Percentiles rank a stretch among this genome's conserved stretches.
Evolutionary conservation across 192 early-diverging fungal species (phyloP).

Genomic region (Backusella mclennaniae): DNA sequence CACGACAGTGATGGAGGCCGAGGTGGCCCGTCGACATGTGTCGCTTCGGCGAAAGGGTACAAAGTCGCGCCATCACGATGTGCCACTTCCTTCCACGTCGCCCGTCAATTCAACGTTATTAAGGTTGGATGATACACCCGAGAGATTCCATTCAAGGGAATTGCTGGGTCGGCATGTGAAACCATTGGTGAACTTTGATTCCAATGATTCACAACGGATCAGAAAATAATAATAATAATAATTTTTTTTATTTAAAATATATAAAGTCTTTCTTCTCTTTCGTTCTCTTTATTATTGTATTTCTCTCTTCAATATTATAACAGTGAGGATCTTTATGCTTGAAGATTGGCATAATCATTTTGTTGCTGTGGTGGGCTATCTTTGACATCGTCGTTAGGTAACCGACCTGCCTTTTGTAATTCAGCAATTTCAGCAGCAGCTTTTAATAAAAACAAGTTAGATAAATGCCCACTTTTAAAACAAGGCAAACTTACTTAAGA

Average conservation of each 20-base stretch:
- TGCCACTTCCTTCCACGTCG: slow-evolving; percentile 7
- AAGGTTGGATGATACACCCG: slow-evolving; percentile 20
- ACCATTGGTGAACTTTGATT: slow-evolving; percentile 26
- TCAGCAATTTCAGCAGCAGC: slow-evolving; percentile 73
- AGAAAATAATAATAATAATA: background rate
- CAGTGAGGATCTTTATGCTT: background rate
- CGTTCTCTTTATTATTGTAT: background rate
- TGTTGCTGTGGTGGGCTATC: background rate
- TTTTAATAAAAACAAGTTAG: background rate
- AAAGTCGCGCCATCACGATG: background rate
- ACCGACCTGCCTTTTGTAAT: slow-evolving; percentile 40
- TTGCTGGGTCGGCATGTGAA: slow-evolving; percentile 27
- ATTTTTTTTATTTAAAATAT: background rate
- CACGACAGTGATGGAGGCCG: background rate
- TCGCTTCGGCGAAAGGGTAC: slow-evolving; percentile 17
- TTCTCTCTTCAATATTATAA: background rate
- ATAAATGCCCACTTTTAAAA: background rate
- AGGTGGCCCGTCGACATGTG: slow-evolving; percentile 1
- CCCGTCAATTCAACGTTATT: slow-evolving; percentile 9
- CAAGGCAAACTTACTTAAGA: slow-evolving; percentile 56
- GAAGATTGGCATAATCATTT: slow-evolving; percentile 8
- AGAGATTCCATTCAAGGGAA: slow-evolving; percentile 20
- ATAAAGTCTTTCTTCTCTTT: background rate
- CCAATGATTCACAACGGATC: background rate
- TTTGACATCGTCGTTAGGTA: background rate